These are phyloP conservation scores for Saksenaea vasiformis DNA, from an alignment of 371 early-diverging fungal genomes.

Conservation along the genomic window DNA sequence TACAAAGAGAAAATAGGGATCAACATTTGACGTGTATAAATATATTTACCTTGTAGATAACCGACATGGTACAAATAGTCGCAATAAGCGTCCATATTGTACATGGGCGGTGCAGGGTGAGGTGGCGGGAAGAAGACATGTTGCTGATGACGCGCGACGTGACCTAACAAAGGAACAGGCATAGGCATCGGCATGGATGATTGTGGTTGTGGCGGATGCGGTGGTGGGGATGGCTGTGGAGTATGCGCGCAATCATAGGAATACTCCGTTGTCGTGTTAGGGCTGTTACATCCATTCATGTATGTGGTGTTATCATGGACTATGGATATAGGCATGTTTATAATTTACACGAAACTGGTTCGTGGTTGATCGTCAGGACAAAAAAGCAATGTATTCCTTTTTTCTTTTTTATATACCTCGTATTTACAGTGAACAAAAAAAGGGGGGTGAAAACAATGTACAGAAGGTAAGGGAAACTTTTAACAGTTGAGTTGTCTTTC, in stretches of 20 bases:
- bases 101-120: neutral
- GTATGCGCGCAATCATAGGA: neutral
- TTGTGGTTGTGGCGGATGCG: constrained; percentile 6
- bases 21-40: neutral
- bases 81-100: constrained; percentile 16
- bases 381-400: neutral
- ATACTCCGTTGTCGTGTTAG: neutral
- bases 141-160: constrained; percentile 11
- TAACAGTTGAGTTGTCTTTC: no score
- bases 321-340: neutral
- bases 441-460: no score
- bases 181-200: constrained; percentile 22
- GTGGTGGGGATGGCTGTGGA: constrained; percentile 7
- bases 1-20: neutral
- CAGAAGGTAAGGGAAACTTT: no score
- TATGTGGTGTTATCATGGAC: neutral
- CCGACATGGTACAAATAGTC: constrained; percentile 30
- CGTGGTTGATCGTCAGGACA: neutral
- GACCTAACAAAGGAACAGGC: constrained; percentile 9
- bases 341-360: neutral
- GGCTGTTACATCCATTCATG: neutral
- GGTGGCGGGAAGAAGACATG: constrained; percentile 18
- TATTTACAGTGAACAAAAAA: neutral
- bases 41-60: constrained; percentile 23
- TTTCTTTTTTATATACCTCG: neutral